These are phyloP conservation scores for Ceratobasidium sp. DNA, from an alignment of 1,284 basidiomycete genomes.

Conservation along the genomic window DNA sequence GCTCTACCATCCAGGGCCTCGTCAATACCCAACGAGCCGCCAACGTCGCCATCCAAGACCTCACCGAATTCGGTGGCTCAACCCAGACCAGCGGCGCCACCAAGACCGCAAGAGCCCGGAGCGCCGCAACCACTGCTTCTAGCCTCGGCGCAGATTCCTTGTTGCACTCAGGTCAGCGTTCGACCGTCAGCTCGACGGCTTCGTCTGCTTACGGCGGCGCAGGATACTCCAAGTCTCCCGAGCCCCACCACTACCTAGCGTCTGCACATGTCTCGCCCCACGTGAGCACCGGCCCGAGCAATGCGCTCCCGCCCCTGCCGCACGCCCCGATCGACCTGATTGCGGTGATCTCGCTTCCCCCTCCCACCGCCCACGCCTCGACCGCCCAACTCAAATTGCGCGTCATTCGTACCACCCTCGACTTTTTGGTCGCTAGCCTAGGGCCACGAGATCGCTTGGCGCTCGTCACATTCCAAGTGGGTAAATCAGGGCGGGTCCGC, in stretches of 20 bases:
- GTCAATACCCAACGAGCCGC: slow-evolving; percentile 43
- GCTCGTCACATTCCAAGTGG: slow-evolving; percentile 88
- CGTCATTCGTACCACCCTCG: slow-evolving; percentile 82
- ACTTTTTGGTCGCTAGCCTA: slow-evolving; percentile 80
- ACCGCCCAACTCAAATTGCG: slow-evolving; percentile 83
- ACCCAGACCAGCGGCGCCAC: slow-evolving; percentile 40
- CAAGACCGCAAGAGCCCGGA: slow-evolving; percentile 31
- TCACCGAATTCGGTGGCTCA: slow-evolving; percentile 37
- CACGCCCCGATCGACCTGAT: slow-evolving; percentile 93
- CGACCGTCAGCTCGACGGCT: slow-evolving; percentile 62
- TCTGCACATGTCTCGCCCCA: slow-evolving; percentile 63
- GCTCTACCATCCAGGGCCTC: slow-evolving; percentile 66
- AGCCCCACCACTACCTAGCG: slow-evolving; percentile 46
- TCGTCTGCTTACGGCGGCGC: slow-evolving; percentile 46
- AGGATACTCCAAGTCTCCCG: slow-evolving; percentile 55
- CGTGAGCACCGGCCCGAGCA: slow-evolving; percentile 74
- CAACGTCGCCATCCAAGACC: slow-evolving; percentile 44
- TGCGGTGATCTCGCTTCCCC: slow-evolving; percentile 87
- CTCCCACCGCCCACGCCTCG: slow-evolving; percentile 60
- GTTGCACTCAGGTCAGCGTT: slow-evolving; percentile 50
- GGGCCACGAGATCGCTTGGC: slow-evolving; percentile 79
- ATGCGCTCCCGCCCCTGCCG: slow-evolving; percentile 75
- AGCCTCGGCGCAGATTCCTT: slow-evolving; percentile 62
- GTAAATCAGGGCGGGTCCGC: slow-evolving; percentile 74
- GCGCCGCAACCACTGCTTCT: slow-evolving; percentile 24